These are phyloP conservation scores for Pachysandra terminalis DNA, from an alignment of 164 flowering plant genomes.

Conservation along the genomic window DNA sequence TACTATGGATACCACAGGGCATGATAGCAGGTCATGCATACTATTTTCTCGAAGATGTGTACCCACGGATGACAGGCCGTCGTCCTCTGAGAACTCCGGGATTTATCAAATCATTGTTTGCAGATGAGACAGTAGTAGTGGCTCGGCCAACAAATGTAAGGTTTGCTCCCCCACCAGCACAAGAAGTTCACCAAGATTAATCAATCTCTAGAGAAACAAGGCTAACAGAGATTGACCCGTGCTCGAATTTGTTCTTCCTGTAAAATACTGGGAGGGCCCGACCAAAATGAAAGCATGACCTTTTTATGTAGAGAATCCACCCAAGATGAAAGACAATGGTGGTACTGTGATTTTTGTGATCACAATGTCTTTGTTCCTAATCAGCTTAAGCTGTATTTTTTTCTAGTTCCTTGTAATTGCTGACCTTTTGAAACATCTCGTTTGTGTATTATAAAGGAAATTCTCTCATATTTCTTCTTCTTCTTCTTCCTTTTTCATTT, in stretches of 20 bases:
- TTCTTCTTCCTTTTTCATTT: no score
- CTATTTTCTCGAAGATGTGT: slow-evolving; percentile 91
- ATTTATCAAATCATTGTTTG: slow-evolving; percentile 75
- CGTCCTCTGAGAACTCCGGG: slow-evolving; percentile 87
- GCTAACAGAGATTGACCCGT: not conserved
- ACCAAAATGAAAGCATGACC: no score
- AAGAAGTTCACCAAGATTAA: slow-evolving; percentile 53
- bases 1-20: slow-evolving; percentile 60
- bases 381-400: no score
- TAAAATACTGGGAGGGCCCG: no score
- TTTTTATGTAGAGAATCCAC: no score
- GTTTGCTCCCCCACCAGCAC: slow-evolving; percentile 76
- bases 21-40: slow-evolving; percentile 99
- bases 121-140: slow-evolving; percentile 78
- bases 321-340: no score
- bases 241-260: not conserved
- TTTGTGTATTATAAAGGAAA: no score
- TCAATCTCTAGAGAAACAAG: not conserved
- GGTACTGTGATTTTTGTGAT: no score
- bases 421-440: no score
- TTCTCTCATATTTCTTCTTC: no score
- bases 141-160: slow-evolving; percentile 73
- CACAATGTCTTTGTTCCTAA: no score
- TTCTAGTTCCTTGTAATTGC: no score
- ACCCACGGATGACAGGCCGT: slow-evolving; percentile 89